Evolutionary conservation across 2,329 filamentous ascomycete species (phyloP), one percentile per base, ranked within the genome.

Genomic region (Anthostomella pinea): DNA sequence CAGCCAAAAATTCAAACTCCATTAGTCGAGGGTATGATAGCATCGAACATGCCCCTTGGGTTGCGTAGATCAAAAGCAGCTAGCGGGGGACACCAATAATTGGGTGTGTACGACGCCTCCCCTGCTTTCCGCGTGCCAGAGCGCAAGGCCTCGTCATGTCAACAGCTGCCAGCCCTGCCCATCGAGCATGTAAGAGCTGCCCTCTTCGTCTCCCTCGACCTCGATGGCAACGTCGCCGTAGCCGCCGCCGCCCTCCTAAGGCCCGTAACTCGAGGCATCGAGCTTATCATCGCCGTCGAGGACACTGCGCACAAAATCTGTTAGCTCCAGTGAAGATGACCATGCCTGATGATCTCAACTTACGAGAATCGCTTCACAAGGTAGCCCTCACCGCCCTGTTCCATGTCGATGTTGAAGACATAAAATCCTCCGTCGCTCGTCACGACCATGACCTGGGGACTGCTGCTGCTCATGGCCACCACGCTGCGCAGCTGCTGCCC

Each of bases 391-490:
- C 93, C 93, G 13, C 93, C 93, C 44, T 87, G 86, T 52, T 95
- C 90, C 70, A 98, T 79, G 60, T 98, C 90, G 36, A 98, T 89
- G 48, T 87, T 91, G 65, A 91, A 98, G 19, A 97, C 85, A 53
- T 93, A 95, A 57, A 96, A 97, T 16, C 84, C 84, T 8, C 93
- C 93, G 59, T 98, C 93, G 52, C 85, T 96, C 0, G 93, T 98
- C 10, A 96, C 90, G 0, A 97, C 87, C 90, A 98, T 97, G 31
- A 98, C 87, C 55, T 97, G 90, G 1, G 93, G 93, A 17, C 86
- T 90, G 58, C 83, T 95, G 56, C 84, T 93, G 59, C 87, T 95
- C 83, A 98, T 94, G 7, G 93, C 91, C 27, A 98, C 93, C n/a
- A 98, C 91, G 49, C 88, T 95, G 48, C 86, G 75, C 25, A 95